Percentiles rank a stretch among this genome's conserved stretches.
Evolutionary conservation across 345 rosid species (phyloP).

Genomic region (Brassica incana): DNA sequence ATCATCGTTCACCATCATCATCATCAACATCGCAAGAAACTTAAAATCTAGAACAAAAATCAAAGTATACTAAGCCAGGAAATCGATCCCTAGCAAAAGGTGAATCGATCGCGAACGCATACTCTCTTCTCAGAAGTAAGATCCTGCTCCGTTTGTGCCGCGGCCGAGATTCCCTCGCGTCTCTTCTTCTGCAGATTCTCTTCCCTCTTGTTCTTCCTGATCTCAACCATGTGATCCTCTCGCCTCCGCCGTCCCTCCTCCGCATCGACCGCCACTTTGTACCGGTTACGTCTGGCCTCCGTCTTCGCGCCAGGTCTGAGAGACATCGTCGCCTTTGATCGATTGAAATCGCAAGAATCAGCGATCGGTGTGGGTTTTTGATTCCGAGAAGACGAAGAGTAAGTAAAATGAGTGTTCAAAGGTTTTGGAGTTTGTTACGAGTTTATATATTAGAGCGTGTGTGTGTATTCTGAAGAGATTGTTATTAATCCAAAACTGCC

Average conservation of each 20-base stretch:
- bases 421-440: conserved; percentile 17
- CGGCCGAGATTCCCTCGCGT: conserved; percentile 56
- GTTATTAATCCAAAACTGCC: not conserved
- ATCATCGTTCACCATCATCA: not conserved
- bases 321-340: conserved; percentile 48
- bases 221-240: conserved; percentile 86
- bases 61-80: not conserved
- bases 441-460: conserved; percentile 24
- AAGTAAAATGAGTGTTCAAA: not conserved
- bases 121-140: conserved; percentile 57
- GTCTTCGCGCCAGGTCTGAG: conserved; percentile 68
- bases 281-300: conserved; percentile 63
- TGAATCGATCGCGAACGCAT: not conserved
- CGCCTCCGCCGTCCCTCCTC: conserved; percentile 81
- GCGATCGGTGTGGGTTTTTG: not conserved
- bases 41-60: not conserved
- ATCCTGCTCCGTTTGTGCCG: conserved; percentile 35
- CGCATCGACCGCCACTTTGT: conserved; percentile 74
- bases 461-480: conserved; percentile 2
- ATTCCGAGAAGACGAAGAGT: not conserved
- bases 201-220: conserved; percentile 76
- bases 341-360: conserved; percentile 19
- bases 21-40: not conserved
- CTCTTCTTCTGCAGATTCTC: conserved; percentile 77
- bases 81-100: not conserved